Percentiles rank a stretch among this genome's conserved stretches.
phyloP scores from a whole-genome alignment of 768 basidiomycete genomes.

The Phaeotremella fagi region DNA sequence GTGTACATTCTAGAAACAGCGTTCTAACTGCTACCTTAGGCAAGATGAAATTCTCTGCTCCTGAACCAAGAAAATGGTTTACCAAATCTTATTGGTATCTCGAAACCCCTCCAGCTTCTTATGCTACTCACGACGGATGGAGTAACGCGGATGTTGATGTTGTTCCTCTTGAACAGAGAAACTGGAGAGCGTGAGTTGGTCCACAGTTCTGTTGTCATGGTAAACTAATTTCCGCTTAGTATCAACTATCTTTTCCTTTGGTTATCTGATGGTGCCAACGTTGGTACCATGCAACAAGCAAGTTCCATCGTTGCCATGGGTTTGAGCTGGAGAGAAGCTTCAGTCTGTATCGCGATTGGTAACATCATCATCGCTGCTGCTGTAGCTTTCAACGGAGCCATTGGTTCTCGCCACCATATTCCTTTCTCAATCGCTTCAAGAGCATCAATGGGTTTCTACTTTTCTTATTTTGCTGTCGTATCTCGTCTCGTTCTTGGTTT shows the following conservation, averaged over 20 bases:
- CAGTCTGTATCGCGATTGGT: slow-evolving; percentile 63
- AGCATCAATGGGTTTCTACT: slow-evolving; percentile 83
- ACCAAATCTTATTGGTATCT: slow-evolving; percentile 34
- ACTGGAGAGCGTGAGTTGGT: slow-evolving; percentile 42
- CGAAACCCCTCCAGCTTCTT: slow-evolving; percentile 39
- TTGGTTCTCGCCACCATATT: slow-evolving; percentile 70
- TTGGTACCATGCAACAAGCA: slow-evolving; percentile 46
- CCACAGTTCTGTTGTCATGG: background rate
- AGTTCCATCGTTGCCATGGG: slow-evolving; percentile 38
- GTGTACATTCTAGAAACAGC: background rate
- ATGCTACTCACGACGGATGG: slow-evolving; percentile 42
- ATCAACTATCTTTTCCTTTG: slow-evolving; percentile 43
- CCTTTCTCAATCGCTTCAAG: slow-evolving; percentile 74
- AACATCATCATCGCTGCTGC: slow-evolving; percentile 67
- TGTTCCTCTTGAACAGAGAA: slow-evolving; percentile 35
- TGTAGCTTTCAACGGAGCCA: slow-evolving; percentile 72
- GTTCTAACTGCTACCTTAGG: background rate
- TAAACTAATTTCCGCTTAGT: background rate
- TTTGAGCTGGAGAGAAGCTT: slow-evolving; percentile 37
- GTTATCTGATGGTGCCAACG: slow-evolving; percentile 42
- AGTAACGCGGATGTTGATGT: slow-evolving; percentile 43
- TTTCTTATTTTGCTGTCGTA: slow-evolving; percentile 78
- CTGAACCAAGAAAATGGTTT: slow-evolving; percentile 28
- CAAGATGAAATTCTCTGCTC: slow-evolving; percentile 1
- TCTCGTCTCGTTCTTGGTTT: slow-evolving; percentile 69